These are phyloP conservation scores for Candida qinlingensis DNA, from an alignment of 805 yeast genomes.

Conservation along the genomic window DNA sequence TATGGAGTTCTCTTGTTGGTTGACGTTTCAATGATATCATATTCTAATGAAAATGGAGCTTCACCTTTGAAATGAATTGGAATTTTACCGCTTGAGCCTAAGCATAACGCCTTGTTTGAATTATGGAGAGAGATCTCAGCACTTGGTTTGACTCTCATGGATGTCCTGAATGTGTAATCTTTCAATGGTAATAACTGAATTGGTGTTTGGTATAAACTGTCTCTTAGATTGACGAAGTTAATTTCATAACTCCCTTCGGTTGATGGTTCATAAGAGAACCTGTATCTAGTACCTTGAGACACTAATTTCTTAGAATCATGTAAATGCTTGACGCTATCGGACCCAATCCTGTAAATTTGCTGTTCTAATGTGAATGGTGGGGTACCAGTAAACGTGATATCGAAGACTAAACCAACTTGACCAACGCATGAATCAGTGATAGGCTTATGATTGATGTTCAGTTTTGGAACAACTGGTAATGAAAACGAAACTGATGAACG, in stretches of 20 bases:
- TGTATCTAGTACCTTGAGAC: conserved; percentile 41
- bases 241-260: conserved; percentile 79
- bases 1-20: conserved; percentile 44
- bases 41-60: conserved; percentile 68
- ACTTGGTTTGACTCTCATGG: conserved; percentile 66
- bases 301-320: conserved; percentile 32
- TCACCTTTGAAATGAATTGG: conserved; percentile 69
- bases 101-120: conserved; percentile 31
- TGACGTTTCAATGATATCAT: conserved; percentile 56
- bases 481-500: conserved; percentile 50
- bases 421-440: conserved; percentile 89
- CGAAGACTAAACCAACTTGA: conserved; percentile 77
- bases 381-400: conserved; percentile 62
- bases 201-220: conserved; percentile 51
- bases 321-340: conserved; percentile 26
- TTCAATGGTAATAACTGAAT: conserved; percentile 29
- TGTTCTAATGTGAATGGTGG: conserved; percentile 75
- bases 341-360: conserved; percentile 49
- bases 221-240: conserved; percentile 59
- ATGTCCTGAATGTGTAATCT: conserved; percentile 56
- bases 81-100: conserved; percentile 40
- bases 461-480: conserved; percentile 47
- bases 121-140: conserved; percentile 29
- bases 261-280: conserved; percentile 69
- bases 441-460: conserved; percentile 39